Evolutionary conservation across 345 rosid genomes (phyloP).

Genomic region (Aurinia saxatilis): DNA sequence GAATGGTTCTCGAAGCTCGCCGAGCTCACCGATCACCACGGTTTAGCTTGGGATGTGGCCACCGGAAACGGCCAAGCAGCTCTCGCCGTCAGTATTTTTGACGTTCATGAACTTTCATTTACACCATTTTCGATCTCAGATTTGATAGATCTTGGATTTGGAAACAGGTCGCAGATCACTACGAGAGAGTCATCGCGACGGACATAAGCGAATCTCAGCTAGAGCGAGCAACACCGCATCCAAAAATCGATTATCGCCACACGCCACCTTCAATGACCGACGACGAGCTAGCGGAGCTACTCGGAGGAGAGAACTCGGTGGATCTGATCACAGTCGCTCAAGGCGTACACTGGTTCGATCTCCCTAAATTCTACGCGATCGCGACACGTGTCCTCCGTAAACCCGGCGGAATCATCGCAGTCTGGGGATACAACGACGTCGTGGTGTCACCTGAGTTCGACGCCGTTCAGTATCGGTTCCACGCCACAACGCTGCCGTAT

Average conservation of each 20-base stretch:
- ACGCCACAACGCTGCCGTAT: slow-evolving; percentile 40
- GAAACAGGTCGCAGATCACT: slow-evolving; percentile 29
- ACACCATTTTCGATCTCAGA: background rate
- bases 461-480: slow-evolving; percentile 33
- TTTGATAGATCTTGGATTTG: background rate
- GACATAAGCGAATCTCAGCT: slow-evolving; percentile 31
- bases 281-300: slow-evolving; percentile 23
- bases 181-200: slow-evolving; percentile 26
- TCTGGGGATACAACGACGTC: slow-evolving; percentile 53
- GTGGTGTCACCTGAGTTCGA: slow-evolving; percentile 47
- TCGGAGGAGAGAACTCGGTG: slow-evolving; percentile 30
- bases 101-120: background rate
- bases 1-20: slow-evolving; percentile 59
- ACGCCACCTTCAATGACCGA: slow-evolving; percentile 24
- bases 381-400: slow-evolving; percentile 42
- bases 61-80: slow-evolving; percentile 75
- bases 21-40: slow-evolving; percentile 35
- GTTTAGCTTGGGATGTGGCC: slow-evolving; percentile 64
- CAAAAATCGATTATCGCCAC: slow-evolving; percentile 11
- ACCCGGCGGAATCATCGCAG: slow-evolving; percentile 53
- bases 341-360: slow-evolving; percentile 70
- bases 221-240: slow-evolving; percentile 25
- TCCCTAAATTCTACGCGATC: slow-evolving; percentile 46
- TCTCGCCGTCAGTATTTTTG: slow-evolving; percentile 33
- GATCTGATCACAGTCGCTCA: slow-evolving; percentile 50